phyloP scores from a whole-genome alignment of 2,329 filamentous ascomycete genomes.

The Exophiala viscosa region DNA sequence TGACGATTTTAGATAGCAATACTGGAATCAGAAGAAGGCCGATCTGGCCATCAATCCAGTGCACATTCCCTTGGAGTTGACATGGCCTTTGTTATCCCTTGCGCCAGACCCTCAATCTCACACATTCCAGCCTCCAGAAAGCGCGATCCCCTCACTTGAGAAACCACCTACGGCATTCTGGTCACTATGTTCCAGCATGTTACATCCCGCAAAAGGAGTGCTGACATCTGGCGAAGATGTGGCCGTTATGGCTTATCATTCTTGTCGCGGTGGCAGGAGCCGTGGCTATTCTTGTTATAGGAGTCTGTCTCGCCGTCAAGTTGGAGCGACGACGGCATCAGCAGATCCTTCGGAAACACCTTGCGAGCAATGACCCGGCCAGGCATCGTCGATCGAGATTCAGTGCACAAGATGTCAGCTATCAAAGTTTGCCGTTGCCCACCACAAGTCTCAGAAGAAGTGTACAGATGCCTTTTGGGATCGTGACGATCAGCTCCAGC shows the following conservation, averaged over 20 bases:
- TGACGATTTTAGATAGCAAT: too few species aligned
- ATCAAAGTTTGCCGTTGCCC: conserved; percentile 20
- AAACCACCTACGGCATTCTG: not conserved
- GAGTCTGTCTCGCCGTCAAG: conserved; percentile 17
- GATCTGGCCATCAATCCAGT: not conserved
- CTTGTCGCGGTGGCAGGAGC: conserved; percentile 17
- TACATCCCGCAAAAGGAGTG: not conserved
- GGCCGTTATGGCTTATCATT: conserved; percentile 23
- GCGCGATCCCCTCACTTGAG: not conserved
- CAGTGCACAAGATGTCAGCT: conserved; percentile 22
- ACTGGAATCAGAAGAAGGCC: too few species aligned
- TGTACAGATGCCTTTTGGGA: conserved; percentile 15
- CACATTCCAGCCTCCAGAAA: conserved; percentile 15
- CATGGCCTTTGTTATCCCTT: conserved; percentile 11
- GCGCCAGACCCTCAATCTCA: conserved; percentile 14
- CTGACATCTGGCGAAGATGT: conserved; percentile 18
- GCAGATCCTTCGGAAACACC: conserved; percentile 12
- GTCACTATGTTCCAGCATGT: conserved; percentile 12
- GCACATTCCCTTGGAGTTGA: not conserved
- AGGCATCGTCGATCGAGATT: conserved; percentile 23
- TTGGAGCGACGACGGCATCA: conserved; percentile 21
- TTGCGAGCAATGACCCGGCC: conserved; percentile 16
- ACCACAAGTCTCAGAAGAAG: conserved; percentile 18
- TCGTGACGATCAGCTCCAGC: conserved; percentile 3
- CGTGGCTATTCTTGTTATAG: conserved; percentile 12